Evolutionary conservation across 768 basidiomycete genomes (phyloP).

Genomic region (Fomitopsis serialis): DNA sequence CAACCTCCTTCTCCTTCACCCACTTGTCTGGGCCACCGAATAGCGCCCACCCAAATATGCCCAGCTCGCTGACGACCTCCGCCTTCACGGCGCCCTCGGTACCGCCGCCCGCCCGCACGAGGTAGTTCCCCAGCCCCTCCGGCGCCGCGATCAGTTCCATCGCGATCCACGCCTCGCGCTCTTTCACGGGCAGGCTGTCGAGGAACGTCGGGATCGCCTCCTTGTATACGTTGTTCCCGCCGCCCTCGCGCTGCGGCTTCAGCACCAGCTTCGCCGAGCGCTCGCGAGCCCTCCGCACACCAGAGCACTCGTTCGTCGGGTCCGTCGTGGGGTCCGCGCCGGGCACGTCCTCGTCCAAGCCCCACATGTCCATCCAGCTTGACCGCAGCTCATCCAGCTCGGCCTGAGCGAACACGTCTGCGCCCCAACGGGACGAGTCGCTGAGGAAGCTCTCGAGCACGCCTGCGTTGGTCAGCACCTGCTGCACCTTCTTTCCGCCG

Average conservation of each 20-base stretch:
- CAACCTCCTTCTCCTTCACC: constrained; percentile 59
- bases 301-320: constrained; percentile 13
- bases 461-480: constrained; percentile 71
- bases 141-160: constrained; percentile 92
- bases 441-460: constrained; percentile 70
- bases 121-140: constrained; percentile 56
- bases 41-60: constrained; percentile 85
- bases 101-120: constrained; percentile 63
- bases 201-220: constrained; percentile 75
- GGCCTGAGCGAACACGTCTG: constrained; percentile 21
- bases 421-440: constrained; percentile 32
- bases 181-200: constrained; percentile 48
- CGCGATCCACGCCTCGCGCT: constrained; percentile 87
- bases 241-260: constrained; percentile 97
- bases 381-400: constrained; percentile 52
- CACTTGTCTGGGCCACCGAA: constrained; percentile 47
- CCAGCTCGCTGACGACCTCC: constrained; percentile 85
- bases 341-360: constrained; percentile 40
- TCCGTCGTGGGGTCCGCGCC: neutral
- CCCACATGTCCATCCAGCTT: constrained; percentile 91
- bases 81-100: constrained; percentile 42
- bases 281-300: constrained; percentile 46
- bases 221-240: constrained; percentile 94
- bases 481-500: constrained; percentile 93
- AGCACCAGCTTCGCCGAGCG: constrained; percentile 63